A percentile compares a stretch with the other conserved stretches of the same genome.
phyloP scores from a whole-genome alignment of 352 stramenopile genomes.

The Pythium sukuiense region DNA sequence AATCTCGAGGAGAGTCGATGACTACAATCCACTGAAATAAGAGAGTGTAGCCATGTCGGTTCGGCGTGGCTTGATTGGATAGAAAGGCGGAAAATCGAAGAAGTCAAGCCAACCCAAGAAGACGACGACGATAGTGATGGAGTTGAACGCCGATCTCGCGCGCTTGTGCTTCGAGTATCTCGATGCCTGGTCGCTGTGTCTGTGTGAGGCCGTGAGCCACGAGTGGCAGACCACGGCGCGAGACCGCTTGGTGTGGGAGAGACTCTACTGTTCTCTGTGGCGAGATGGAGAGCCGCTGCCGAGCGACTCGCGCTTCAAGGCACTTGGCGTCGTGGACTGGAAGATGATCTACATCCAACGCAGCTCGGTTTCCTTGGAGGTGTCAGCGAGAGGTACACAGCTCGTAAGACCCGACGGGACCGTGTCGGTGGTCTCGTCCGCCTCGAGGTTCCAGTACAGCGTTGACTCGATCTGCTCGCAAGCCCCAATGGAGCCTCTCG shows the following conservation, averaged over 20 bases:
- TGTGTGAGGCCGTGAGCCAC: conserved; percentile 26
- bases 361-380: conserved; percentile 2
- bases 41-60: no score
- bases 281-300: conserved; percentile 7
- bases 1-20: no score
- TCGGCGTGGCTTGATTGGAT: no score
- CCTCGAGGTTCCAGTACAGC: conserved; percentile 23
- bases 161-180: conserved; percentile 23
- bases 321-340: conserved; percentile 14
- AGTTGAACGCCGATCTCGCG: conserved; percentile 18
- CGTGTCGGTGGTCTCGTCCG: conserved; percentile 33
- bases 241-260: conserved; percentile 27
- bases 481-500: conserved; percentile 20
- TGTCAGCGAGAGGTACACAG: conserved; percentile 33
- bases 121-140: background rate
- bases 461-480: conserved; percentile 37
- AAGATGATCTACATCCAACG: conserved; percentile 25
- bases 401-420: conserved; percentile 22
- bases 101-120: background rate
- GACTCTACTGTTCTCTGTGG: conserved; percentile 29
- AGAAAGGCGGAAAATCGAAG: background rate
- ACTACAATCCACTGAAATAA: no score
- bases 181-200: conserved; percentile 25
- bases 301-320: background rate
- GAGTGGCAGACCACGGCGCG: conserved; percentile 25